Base-by-base conservation (phyloP, 306 rosid genomes). In the Fragaria ananassa region DNA sequence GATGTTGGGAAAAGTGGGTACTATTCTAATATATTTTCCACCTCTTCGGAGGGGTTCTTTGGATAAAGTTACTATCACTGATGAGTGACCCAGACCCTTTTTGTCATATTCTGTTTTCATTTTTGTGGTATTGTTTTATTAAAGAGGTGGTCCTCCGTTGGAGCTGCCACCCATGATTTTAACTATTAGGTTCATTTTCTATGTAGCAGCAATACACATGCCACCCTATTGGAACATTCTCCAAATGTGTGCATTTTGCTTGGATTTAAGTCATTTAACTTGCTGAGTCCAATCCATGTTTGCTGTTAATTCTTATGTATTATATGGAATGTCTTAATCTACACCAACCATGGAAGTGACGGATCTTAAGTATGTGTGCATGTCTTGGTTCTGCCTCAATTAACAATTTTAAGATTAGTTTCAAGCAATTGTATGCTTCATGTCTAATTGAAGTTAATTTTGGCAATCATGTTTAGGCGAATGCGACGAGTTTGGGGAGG, bases 401-500 rank as follows among this genome's bases (percentile, higher is more conserved):
- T 6, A 68, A 23, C 45, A 8, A 29, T 29, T 0, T 10, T 34
- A 41, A 75, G 27, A 47, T 21, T 45, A 29, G 9, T 21, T 57
- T 47, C 34, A 41, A 23, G 39, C 62, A 23, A 50, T 21, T 31
- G 44, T 58, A 42, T 57, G 80, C 37, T 76, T 70, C 75, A n/a
- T 70, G 44, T 54, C 57, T 65, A 76, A 70, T 35, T 64, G 35
- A 70, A 66, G 53, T 66, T 45, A 63, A 42, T 39, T 41, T 69
- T 64, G 80, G 6, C 85, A 81, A 29, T 63, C 62, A 80, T 74
- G 79, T 74, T 15, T 86, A 96, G 99, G 98, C 97, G 73, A 90
- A 85, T 73, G 98, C 98, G 64, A 86, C 98, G 12, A 96, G 96
- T 75, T 82, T 89, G 93, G 96, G 96, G 71, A 82, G 83, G 61